Conservation (phyloP, 1,284 basidiomycete species). For the Ceratobasidium sp. region DNA sequence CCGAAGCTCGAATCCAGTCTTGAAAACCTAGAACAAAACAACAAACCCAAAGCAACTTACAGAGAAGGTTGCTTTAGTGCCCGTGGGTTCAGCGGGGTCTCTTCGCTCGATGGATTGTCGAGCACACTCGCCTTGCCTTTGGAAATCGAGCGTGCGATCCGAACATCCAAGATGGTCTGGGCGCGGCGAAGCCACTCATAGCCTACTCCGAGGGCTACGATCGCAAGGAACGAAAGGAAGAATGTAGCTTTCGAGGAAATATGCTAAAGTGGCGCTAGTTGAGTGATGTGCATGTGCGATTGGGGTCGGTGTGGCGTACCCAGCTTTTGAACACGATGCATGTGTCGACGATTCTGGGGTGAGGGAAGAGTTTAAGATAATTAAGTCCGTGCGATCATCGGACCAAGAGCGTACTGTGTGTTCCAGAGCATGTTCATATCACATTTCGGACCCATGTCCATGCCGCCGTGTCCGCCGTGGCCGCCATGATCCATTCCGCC, state of each 20-base stretch:
- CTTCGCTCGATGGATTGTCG: slow-evolving; percentile 12
- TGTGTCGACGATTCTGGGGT: slow-evolving; percentile 38
- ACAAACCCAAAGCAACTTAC: slow-evolving; percentile 51
- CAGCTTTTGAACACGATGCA: slow-evolving; percentile 40
- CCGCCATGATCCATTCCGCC: slow-evolving; percentile 22
- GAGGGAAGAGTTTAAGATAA: background rate
- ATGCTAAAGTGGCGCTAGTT: slow-evolving; percentile 67
- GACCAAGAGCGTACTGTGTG: slow-evolving; percentile 37
- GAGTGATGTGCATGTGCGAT: background rate
- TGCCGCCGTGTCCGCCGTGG: slow-evolving; percentile 29
- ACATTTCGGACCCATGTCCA: slow-evolving; percentile 36
- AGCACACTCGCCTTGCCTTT: slow-evolving; percentile 53
- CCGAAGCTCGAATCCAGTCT: slow-evolving; percentile 13
- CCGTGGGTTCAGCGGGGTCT: slow-evolving; percentile 42
- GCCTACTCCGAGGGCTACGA: slow-evolving; percentile 67
- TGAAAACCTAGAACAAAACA: background rate
- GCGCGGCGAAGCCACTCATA: slow-evolving; percentile 77
- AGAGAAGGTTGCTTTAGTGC: slow-evolving; percentile 51
- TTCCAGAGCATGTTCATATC: slow-evolving; percentile 45
- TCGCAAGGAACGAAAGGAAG: slow-evolving; percentile 65
- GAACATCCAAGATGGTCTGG: slow-evolving; percentile 63
- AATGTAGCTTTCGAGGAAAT: slow-evolving; percentile 64
- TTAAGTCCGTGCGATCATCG: background rate
- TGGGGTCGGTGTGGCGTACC: background rate
- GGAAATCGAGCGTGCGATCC: slow-evolving; percentile 60